Base-by-base conservation (phyloP, 192 early-diverging fungal genomes). In the Linnemannia zychae region DNA sequence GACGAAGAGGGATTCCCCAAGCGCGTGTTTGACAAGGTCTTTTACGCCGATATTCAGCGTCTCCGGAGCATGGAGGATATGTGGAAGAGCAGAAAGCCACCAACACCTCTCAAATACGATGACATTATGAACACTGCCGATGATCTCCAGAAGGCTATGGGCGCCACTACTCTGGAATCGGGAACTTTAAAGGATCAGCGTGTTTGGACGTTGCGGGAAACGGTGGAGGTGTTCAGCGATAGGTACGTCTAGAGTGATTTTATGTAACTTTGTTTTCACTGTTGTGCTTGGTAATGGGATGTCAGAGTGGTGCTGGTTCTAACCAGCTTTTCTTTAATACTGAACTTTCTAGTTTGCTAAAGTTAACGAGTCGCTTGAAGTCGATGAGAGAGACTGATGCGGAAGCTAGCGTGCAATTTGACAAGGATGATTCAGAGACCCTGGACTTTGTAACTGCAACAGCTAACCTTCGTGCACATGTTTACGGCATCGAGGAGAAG, bases 401-500 rank as follows among this genome's bases (percentile, higher is more conserved):
- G 0, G 87, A 93, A 34, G 88, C 87, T 37, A 77, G 79, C 3
- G 72, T 98, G 66, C 49, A 86, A 0, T 99, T 99, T 89, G 99
- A 99, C 84, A 99, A 99, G 88, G 99, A 99, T 88, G 98, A 99
- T 79, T 87, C 93, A 28, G 94, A 94, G 34, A 90, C 94, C n/a
- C 85, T 99, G 87, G 91, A 95, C 63, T 99, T 99, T 93, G 98
- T 99, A 3, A 95, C 99, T 0, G 95, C 97, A 4, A 93, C 97
- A 7, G 91, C 97, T 0, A 99, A 98, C 76, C 87, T 99, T 57
- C 93, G 99, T 34, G 93, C 97, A 1, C 80, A 89, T 70, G 91
- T 96, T 7, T 99, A 96, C 88, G 92, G 89, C 40, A 97, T 99
- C 77, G 90, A 91, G 44, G 81, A 88, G 69, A 94, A 95, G 72